phyloP scores from a whole-genome alignment of 495 filamentous ascomycete genomes.

The Usnea hakonensis region DNA sequence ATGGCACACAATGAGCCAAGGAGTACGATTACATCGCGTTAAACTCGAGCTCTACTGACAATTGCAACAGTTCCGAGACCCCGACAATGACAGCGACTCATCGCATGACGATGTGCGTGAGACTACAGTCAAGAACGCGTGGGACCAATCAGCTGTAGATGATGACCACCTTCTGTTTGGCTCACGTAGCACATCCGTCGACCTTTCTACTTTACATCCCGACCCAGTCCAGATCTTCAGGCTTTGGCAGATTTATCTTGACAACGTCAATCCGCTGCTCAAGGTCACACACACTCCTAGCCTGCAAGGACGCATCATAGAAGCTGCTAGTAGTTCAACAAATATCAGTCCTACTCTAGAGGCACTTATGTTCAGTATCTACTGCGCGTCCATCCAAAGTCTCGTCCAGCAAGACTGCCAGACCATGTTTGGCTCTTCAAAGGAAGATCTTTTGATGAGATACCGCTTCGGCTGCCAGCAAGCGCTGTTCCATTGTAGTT shows the following conservation, averaged over 20 bases:
- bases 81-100: constrained; percentile 24
- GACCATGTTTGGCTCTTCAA: constrained; percentile 35
- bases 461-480: constrained; percentile 51
- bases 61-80: constrained; percentile 24
- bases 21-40: constrained; percentile 30
- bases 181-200: constrained; percentile 30
- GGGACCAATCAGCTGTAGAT: constrained; percentile 34
- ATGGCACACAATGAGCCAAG: constrained; percentile 43
- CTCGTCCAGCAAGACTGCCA: constrained; percentile 37
- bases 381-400: constrained; percentile 43
- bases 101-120: constrained; percentile 33
- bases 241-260: constrained; percentile 44
- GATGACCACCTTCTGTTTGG: constrained; percentile 46
- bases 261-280: constrained; percentile 46
- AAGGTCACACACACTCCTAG: constrained; percentile 48
- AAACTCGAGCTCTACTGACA: constrained; percentile 17
- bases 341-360: constrained; percentile 27
- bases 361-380: constrained; percentile 52
- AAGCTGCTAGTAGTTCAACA: constrained; percentile 25
- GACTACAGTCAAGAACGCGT: constrained; percentile 34
- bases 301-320: constrained; percentile 39
- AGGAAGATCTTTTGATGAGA: constrained; percentile 36
- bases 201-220: constrained; percentile 44
- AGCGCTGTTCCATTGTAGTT: constrained; percentile 41
- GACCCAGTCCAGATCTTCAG: constrained; percentile 35